These are phyloP conservation scores for Hamigera avellanea DNA, from an alignment of 495 filamentous ascomycete species.

Conservation along the genomic window DNA sequence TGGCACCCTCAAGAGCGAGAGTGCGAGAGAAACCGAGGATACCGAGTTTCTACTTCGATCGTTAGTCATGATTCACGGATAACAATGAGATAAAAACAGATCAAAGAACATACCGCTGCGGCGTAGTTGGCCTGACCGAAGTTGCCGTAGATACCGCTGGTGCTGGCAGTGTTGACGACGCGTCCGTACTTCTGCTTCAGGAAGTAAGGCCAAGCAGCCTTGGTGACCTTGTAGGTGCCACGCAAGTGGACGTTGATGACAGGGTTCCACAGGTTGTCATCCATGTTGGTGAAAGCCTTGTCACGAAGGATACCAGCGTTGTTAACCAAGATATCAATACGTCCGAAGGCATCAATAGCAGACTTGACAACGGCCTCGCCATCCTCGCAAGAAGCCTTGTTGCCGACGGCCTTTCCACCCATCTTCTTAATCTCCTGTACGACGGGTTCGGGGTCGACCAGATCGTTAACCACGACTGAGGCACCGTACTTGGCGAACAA, in stretches of 20 bases:
- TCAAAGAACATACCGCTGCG: slow-evolving; percentile 54
- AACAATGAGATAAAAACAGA: too few species aligned
- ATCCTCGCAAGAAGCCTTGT: slow-evolving; percentile 90
- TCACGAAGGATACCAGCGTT: slow-evolving; percentile 96
- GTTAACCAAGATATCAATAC: slow-evolving; percentile 91
- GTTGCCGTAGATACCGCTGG: slow-evolving; percentile 96
- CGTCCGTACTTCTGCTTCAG: slow-evolving; percentile 98
- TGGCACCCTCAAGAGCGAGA: slow-evolving; percentile 82
- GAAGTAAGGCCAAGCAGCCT: slow-evolving; percentile 96
- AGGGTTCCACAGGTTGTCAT: slow-evolving; percentile 84
- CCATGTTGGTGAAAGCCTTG: slow-evolving; percentile 98
- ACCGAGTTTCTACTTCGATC: slow-evolving; percentile 53
- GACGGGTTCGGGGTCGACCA: slow-evolving; percentile 83
- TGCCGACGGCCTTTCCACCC: slow-evolving; percentile 84
- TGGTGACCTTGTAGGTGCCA: slow-evolving; percentile 94
- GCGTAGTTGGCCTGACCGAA: slow-evolving; percentile 98
- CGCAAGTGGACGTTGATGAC: slow-evolving; percentile 87
- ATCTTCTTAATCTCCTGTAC: slow-evolving; percentile 84
- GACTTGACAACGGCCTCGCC: slow-evolving; percentile 86
- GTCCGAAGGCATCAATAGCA: slow-evolving; percentile 87
- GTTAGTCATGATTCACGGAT: slow-evolving; percentile 5
- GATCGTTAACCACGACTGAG: slow-evolving; percentile 87
- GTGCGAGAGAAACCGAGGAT: slow-evolving; percentile 93
- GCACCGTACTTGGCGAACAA: slow-evolving; percentile 86
- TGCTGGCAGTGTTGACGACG: slow-evolving; percentile 91